Percentiles rank a stretch among this genome's conserved stretches.
Conservation (phyloP, 192 early-diverging fungal genomes). For the Rhizophagus sp. region DNA sequence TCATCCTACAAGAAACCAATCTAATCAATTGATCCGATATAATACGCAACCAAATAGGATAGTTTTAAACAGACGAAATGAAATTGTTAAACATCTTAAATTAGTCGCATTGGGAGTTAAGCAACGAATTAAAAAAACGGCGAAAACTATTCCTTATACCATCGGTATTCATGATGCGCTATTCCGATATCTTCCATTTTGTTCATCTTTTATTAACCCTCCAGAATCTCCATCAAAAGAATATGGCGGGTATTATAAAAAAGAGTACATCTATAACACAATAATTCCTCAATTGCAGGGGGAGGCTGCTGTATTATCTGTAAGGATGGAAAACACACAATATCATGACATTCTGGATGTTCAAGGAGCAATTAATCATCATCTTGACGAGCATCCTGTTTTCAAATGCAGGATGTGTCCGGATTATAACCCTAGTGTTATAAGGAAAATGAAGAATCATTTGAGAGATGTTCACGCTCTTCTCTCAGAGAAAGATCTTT, state of each 20-base stretch:
- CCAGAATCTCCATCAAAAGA: not conserved
- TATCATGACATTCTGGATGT: not conserved
- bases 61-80: not conserved
- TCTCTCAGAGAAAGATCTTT: not conserved
- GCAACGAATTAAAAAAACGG: not conserved
- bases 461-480: not conserved
- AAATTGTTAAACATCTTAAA: conserved; percentile 14
- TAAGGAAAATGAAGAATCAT: not conserved
- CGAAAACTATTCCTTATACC: not conserved
- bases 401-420: not conserved
- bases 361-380: not conserved
- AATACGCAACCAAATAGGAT: not conserved
- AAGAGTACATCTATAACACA: not conserved
- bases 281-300: not conserved
- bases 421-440: not conserved
- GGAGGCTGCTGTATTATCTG: not conserved
- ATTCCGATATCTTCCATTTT: not conserved
- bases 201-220: conserved; percentile 1
- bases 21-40: not conserved
- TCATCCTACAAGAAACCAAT: not conserved
- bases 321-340: too few relatives aligned
- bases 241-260: not conserved
- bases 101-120: not conserved
- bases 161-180: not conserved
- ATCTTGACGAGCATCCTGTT: not conserved